Conservation (phyloP, 371 early-diverging fungal species). For the Cokeromyces recurvatus region DNA sequence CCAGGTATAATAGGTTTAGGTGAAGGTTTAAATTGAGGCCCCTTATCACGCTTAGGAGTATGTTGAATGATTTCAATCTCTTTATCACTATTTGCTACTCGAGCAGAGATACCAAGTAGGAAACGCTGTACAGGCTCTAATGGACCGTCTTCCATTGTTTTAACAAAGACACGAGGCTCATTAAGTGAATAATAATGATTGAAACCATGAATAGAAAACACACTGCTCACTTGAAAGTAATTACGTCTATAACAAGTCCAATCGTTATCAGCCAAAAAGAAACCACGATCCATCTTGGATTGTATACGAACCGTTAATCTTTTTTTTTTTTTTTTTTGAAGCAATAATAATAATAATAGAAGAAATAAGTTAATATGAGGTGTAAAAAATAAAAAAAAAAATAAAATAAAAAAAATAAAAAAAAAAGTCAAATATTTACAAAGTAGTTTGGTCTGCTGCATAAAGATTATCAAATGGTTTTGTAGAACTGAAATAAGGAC, state of each 20-base stretch:
- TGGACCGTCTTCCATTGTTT: constrained; percentile 16
- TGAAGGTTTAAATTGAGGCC: constrained; percentile 67
- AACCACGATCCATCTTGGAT: constrained; percentile 68
- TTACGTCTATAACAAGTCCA: too few species aligned
- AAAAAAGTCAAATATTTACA: constrained; percentile 22
- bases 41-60: constrained; percentile 85
- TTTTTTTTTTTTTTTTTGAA: too few species aligned
- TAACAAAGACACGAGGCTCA: constrained; percentile 43
- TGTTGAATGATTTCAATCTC: constrained; percentile 76
- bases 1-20: constrained; percentile 49
- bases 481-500: constrained; percentile 27
- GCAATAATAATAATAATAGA: too few species aligned
- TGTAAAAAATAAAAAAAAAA: constrained; percentile 1
- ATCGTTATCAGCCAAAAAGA: too few species aligned
- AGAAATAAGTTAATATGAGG: too few species aligned
- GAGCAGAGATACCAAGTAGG: constrained; percentile 59
- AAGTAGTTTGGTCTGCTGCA: constrained; percentile 42
- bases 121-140: constrained; percentile 38
- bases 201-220: constrained; percentile 50
- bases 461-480: constrained; percentile 49
- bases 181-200: constrained; percentile 27
- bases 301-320: constrained; percentile 41
- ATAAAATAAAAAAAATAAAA: constrained; percentile 2
- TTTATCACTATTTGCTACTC: constrained; percentile 45
- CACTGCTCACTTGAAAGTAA: too few species aligned